Percentiles rank a stretch among this genome's conserved stretches.
Conservation (phyloP, 1,284 basidiomycete genomes). For the Melampsora occidentalis region DNA sequence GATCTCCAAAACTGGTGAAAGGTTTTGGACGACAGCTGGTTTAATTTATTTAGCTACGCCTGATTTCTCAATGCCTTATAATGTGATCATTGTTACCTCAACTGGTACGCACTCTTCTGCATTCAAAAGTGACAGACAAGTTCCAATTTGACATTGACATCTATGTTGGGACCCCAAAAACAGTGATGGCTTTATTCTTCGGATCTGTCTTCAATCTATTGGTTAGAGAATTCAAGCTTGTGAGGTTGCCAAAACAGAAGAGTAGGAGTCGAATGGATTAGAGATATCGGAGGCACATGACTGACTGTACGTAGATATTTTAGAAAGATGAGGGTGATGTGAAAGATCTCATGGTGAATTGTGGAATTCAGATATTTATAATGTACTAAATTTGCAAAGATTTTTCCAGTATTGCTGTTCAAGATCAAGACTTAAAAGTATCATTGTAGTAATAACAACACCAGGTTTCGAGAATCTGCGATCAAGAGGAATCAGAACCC, state of each 20-base stretch:
- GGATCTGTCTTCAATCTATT: constrained; percentile 84
- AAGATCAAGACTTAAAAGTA: too few relatives aligned
- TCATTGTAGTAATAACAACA: too few relatives aligned
- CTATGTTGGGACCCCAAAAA: not conserved
- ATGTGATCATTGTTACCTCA: constrained; percentile 93
- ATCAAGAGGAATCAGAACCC: too few relatives aligned
- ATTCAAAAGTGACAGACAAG: not conserved
- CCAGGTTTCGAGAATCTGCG: too few relatives aligned
- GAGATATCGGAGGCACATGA: too few relatives aligned
- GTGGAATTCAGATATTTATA: too few relatives aligned
- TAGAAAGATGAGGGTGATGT: too few relatives aligned
- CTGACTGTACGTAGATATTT: too few relatives aligned
- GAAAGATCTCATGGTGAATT: too few relatives aligned
- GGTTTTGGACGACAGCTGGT: constrained; percentile 75
- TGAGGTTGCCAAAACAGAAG: constrained; percentile 49
- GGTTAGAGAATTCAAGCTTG: constrained; percentile 69
- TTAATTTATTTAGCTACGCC: constrained; percentile 90
- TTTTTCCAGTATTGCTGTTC: too few relatives aligned
- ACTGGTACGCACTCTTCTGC: constrained; percentile 55
- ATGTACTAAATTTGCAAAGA: too few relatives aligned
- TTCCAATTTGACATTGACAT: not conserved
- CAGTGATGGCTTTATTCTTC: constrained; percentile 72
- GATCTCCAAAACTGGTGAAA: constrained; percentile 46
- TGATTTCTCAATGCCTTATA: constrained; percentile 99
- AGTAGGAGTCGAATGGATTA: not conserved